Conservation (phyloP, 116 monocot genomes). For the Papilionanthe hybrid region DNA sequence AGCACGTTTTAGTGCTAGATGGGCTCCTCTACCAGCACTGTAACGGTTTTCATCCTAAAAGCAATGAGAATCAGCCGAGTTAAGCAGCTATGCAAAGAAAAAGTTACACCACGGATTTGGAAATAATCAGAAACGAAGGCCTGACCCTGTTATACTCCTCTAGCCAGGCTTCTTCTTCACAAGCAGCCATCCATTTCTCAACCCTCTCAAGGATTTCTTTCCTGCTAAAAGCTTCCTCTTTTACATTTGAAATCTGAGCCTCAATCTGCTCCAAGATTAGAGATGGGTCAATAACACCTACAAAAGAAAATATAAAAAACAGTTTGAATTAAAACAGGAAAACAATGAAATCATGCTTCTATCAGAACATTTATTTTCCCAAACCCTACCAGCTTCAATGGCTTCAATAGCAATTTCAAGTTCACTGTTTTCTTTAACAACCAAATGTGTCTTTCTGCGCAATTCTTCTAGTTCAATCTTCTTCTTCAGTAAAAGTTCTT, state of each 20-base stretch:
- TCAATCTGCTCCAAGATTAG: conserved; percentile 82
- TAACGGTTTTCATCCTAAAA: conserved; percentile 93
- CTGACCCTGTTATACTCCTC: conserved; percentile 94
- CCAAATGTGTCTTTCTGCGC: conserved; percentile 51
- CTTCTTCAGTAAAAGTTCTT: conserved; percentile 82
- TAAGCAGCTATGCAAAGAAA: not conserved
- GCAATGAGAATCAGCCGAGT: not conserved
- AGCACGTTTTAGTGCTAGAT: conserved; percentile 81
- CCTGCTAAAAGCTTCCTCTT: conserved; percentile 90
- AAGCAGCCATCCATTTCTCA: conserved; percentile 89
- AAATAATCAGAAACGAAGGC: not conserved
- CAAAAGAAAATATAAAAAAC: not conserved
- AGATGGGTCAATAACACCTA: conserved; percentile 74
- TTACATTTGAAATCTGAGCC: conserved; percentile 57
- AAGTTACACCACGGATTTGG: not conserved
- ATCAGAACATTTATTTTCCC: not conserved
- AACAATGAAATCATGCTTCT: too few species aligned
- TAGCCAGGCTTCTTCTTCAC: conserved; percentile 90
- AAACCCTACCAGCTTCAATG: conserved; percentile 57
- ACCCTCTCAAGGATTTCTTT: conserved; percentile 94
- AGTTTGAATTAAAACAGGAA: too few species aligned
- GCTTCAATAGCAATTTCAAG: conserved; percentile 58
- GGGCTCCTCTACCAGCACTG: conserved; percentile 91
- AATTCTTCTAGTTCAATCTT: conserved; percentile 76
- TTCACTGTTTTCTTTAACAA: conserved; percentile 39